Base-by-base conservation (phyloP, 139 green algal genomes). In the Volvox africanus region DNA sequence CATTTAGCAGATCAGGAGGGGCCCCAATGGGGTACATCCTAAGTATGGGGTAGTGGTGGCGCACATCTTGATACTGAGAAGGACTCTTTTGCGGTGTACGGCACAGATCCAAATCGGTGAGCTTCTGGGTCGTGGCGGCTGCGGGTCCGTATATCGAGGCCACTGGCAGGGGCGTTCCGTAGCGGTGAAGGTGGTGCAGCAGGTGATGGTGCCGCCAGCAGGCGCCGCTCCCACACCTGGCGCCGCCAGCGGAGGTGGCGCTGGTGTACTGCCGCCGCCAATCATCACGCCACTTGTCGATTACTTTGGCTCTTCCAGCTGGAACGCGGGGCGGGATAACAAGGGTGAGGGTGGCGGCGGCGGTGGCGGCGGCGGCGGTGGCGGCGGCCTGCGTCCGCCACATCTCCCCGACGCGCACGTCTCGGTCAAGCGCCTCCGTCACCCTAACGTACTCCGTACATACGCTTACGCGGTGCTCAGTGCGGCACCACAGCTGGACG, bases 121-220 rank as follows among this genome's bases (percentile, higher is more conserved):
- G 50, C 71, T 90, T 69, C 50, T 90, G 86, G 86, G 86, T 0
- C 86, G 86, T 21, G 86, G 86, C 71, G 86, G 86, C 50, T 90
- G 86, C 86, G 86, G 86, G 21, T 62, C 86, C 9, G 86, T 90
- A 55, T 90, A 65, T 44, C 1, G 1, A 2, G 86, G 86, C 71
- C 20, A 14, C 50, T 90, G 86, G 86, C 73, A 75, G 50, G 86
- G 73, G 30, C 71, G 73, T 5, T 28, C 73, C 3, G 86, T 90
- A 1, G 86, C 86, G 16, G 35, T 90, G 50, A 90, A 90, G 55
- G 86, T 90, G 20, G 86, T 90, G 22, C 86, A 90, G 73, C 86
- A 90, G 86, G 86, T 90, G n/a, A 24, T 36, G 17, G 24, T 44
- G 68, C 26, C 67, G 13, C 32, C 68, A 0, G 82, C 33, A 3